A percentile compares a stretch with the other conserved stretches of the same genome.
These are phyloP conservation scores for Stephanodiscus minutulus DNA, from an alignment of 108 stramenopile genomes.

Conservation along the genomic window DNA sequence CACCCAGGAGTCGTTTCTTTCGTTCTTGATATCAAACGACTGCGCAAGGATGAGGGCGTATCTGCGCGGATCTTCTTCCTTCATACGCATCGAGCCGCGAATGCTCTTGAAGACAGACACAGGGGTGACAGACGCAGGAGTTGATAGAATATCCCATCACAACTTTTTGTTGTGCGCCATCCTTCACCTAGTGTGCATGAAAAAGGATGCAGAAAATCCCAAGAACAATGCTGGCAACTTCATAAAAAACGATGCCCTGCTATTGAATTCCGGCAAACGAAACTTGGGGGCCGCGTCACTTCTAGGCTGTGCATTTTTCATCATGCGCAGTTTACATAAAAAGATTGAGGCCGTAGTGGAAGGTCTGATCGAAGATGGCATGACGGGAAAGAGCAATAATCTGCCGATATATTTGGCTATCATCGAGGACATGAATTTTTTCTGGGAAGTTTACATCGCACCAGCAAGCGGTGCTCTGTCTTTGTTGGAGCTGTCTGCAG, in stretches of 20 bases:
- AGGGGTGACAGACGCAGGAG: not conserved
- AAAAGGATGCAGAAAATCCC: conserved; percentile 43
- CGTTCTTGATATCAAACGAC: conserved; percentile 71
- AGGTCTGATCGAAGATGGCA: conserved; percentile 42
- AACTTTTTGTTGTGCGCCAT: conserved; percentile 65
- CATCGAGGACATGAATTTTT: conserved; percentile 42
- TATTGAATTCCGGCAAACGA: conserved; percentile 51
- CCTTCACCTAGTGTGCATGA: conserved; percentile 64
- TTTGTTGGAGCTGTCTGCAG: conserved; percentile 29
- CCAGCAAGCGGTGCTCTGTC: conserved; percentile 47
- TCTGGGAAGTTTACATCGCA: conserved; percentile 74
- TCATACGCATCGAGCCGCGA: conserved; percentile 35
- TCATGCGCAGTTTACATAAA: conserved; percentile 59
- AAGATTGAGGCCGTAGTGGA: conserved; percentile 34
- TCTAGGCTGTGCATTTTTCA: conserved; percentile 68
- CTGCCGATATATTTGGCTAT: conserved; percentile 32
- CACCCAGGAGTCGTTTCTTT: conserved; percentile 58
- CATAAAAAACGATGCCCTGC: conserved; percentile 59
- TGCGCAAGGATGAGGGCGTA: conserved; percentile 88
- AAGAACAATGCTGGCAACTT: conserved; percentile 21
- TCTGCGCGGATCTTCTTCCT: conserved; percentile 67
- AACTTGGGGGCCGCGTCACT: conserved; percentile 60
- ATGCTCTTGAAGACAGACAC: conserved; percentile 40
- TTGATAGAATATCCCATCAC: conserved; percentile 20
- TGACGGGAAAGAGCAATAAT: conserved; percentile 27